These are phyloP conservation scores for Parastagonospora nodorum DNA, from an alignment of 2,329 filamentous ascomycete genomes.

Conservation along the genomic window DNA sequence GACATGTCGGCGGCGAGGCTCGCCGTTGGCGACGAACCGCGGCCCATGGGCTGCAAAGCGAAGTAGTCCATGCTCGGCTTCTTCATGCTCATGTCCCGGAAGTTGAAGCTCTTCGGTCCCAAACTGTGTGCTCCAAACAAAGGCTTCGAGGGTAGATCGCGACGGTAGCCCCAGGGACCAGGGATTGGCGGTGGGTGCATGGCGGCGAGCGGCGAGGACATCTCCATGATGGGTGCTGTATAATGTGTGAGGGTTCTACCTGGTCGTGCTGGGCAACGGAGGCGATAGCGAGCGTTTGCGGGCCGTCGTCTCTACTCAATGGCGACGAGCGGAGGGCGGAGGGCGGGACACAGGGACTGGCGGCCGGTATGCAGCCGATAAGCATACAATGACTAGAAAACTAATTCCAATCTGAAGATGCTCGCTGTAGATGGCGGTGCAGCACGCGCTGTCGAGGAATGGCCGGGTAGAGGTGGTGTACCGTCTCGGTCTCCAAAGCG, in stretches of 20 bases:
- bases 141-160: slow-evolving; percentile 60
- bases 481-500: slow-evolving; percentile 28
- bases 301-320: slow-evolving; percentile 20
- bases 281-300: slow-evolving; percentile 30
- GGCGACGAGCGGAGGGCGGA: slow-evolving; percentile 12
- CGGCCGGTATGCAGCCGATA: slow-evolving; percentile 29
- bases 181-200: slow-evolving; percentile 76
- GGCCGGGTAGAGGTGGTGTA: slow-evolving; percentile 19
- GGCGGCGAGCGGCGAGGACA: slow-evolving; percentile 90
- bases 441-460: slow-evolving; percentile 16
- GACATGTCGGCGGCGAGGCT: slow-evolving; percentile 93
- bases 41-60: slow-evolving; percentile 69
- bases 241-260: slow-evolving; percentile 1
- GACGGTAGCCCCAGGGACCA: slow-evolving; percentile 66
- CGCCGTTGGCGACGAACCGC: slow-evolving; percentile 86
- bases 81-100: slow-evolving; percentile 76
- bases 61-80: slow-evolving; percentile 78
- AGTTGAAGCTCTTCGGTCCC: slow-evolving; percentile 72
- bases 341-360: slow-evolving; percentile 2
- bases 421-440: slow-evolving; percentile 33
- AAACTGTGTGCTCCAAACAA: slow-evolving; percentile 61
- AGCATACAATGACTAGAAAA: slow-evolving; percentile 47
- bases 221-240: slow-evolving; percentile 68
- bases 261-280: slow-evolving; percentile 63
- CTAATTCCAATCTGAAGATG: slow-evolving; percentile 49